These are phyloP conservation scores for Boletus tomentosulus DNA, from an alignment of 768 basidiomycete species.

Conservation along the genomic window DNA sequence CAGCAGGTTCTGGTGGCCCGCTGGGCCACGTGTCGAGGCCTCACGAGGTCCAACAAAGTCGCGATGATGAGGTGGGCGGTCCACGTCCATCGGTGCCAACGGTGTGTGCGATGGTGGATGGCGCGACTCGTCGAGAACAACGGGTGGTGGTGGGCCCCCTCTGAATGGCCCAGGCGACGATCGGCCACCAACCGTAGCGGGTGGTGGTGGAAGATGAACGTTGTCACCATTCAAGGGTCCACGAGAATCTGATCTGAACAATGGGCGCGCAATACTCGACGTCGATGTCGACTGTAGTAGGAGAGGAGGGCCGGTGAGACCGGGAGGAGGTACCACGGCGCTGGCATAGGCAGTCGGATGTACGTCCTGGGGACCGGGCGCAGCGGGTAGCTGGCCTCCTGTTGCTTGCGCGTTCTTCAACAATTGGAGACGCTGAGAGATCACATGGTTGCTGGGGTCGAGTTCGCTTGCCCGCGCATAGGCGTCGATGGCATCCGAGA, in stretches of 20 bases:
- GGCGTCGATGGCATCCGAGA: conserved; percentile 97
- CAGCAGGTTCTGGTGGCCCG: conserved; percentile 51
- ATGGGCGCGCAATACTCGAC: conserved; percentile 31
- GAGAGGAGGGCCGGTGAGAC: conserved; percentile 64
- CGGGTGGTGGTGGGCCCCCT: conserved; percentile 79
- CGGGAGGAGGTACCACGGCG: conserved; percentile 65
- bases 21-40: conserved; percentile 44
- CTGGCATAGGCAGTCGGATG: conserved; percentile 93
- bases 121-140: conserved; percentile 72
- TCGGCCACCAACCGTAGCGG: conserved; percentile 43
- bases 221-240: conserved; percentile 42
- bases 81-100: conserved; percentile 75
- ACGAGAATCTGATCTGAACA: conserved; percentile 65
- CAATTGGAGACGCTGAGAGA: conserved; percentile 75
- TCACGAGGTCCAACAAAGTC: conserved; percentile 55
- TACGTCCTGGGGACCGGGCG: conserved; percentile 92
- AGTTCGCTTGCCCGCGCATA: conserved; percentile 94
- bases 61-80: conserved; percentile 51
- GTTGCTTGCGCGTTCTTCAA: conserved; percentile 75
- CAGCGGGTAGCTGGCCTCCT: conserved; percentile 73
- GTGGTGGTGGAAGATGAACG: conserved; percentile 56
- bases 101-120: conserved; percentile 64
- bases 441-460: conserved; percentile 79
- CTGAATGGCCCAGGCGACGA: conserved; percentile 72
- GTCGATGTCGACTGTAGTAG: conserved; percentile 47